A percentile compares a stretch with the other conserved stretches of the same genome.
Evolutionary conservation across 2,329 filamentous ascomycete genomes (phyloP).

Genomic region (Cryphonectria naterciae): DNA sequence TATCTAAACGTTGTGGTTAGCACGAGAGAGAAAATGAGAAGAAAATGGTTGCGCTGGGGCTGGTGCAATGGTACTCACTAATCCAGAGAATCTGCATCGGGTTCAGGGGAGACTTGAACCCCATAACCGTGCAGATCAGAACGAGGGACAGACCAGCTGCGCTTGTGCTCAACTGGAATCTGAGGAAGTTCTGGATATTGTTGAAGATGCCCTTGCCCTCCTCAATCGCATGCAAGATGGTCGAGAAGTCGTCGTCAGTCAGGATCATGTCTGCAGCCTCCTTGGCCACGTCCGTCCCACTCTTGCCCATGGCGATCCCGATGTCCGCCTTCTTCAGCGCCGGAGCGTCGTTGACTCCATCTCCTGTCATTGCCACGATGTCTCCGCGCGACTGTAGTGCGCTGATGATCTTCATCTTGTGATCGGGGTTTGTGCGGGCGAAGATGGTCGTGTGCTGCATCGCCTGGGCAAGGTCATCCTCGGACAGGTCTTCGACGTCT

Average conservation of each 20-base stretch:
- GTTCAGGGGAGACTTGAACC: conserved; percentile 94
- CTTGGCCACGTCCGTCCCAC: conserved; percentile 74
- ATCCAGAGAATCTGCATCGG: conserved; percentile 99
- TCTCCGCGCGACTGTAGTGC: conserved; percentile 91
- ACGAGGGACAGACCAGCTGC: conserved; percentile 91
- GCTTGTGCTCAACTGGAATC: conserved; percentile 96
- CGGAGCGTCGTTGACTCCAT: conserved; percentile 86
- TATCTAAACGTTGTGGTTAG: conserved; percentile 62
- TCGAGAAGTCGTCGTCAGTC: conserved; percentile 87
- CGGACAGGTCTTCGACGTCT: conserved; percentile 90
- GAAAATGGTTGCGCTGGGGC: not conserved
- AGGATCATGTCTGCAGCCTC: conserved; percentile 87
- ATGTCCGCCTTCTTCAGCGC: conserved; percentile 75
- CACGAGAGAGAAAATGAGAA: not conserved
- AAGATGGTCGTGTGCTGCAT: conserved; percentile 93
- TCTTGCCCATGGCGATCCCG: conserved; percentile 74
- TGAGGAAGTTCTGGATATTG: conserved; percentile 99
- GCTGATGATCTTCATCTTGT: conserved; percentile 95
- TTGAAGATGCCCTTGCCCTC: conserved; percentile 99
- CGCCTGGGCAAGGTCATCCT: conserved; percentile 79
- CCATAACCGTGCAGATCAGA: conserved; percentile 87
- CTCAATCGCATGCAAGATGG: conserved; percentile 92
- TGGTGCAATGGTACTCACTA: conserved; percentile 62
- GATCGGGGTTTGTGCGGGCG: conserved; percentile 92
- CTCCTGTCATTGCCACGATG: conserved; percentile 98